phyloP scores from a whole-genome alignment of 306 rosid genomes.

The Senna tora region DNA sequence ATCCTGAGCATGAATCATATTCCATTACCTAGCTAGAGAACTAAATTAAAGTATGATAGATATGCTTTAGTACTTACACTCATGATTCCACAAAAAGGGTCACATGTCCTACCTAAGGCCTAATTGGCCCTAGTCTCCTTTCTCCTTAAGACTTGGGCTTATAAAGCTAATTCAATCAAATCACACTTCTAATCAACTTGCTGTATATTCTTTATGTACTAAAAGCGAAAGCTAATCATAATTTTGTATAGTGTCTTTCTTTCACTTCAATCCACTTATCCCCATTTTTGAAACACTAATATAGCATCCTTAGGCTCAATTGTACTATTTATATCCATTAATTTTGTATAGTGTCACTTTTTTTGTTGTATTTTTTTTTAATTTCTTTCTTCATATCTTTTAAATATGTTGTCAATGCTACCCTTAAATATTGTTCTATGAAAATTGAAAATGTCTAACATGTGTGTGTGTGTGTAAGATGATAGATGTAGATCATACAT shows the following conservation, averaged over 20 bases:
- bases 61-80: no score
- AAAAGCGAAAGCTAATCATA: not conserved
- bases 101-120: not conserved
- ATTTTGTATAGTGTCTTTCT: no score
- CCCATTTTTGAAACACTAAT: not conserved
- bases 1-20: conserved; percentile 39
- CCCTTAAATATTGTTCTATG: no score
- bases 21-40: conserved; percentile 32
- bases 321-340: not conserved
- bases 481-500: no score
- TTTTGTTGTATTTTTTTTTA: no score
- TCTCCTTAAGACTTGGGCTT: not conserved
- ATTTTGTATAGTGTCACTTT: no score
- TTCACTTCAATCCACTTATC: not conserved
- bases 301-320: not conserved
- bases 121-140: not conserved
- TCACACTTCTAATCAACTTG: not conserved
- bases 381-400: no score
- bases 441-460: no score
- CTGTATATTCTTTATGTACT: conserved; percentile 7
- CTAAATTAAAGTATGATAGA: conserved; percentile 1
- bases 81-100: not conserved
- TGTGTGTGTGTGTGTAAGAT: no score
- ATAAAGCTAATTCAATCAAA: conserved; percentile 11
- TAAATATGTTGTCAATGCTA: no score